Evolutionary conservation across 352 stramenopile species (phyloP).

Genomic region (Pythium pectinolyticum): DNA sequence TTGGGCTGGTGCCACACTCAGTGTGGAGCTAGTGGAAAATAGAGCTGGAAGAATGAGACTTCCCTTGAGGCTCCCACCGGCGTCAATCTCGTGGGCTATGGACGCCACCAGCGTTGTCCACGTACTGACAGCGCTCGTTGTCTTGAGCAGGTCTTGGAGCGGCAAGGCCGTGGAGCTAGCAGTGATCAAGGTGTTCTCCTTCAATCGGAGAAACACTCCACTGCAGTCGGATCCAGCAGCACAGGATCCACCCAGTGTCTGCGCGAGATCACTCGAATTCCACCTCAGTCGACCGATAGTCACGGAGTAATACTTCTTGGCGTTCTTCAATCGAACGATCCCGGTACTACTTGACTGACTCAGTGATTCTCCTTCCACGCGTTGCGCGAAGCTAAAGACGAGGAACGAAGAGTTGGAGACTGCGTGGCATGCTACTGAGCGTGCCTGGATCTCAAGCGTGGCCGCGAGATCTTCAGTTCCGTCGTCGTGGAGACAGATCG

Average conservation of each 20-base stretch:
- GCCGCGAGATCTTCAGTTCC: slow-evolving; percentile 16
- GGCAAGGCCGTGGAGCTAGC: background rate
- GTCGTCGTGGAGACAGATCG: slow-evolving; percentile 16
- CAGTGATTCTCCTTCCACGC: slow-evolving; percentile 20
- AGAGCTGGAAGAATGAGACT: slow-evolving; percentile 19
- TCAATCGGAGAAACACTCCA: slow-evolving; percentile 15
- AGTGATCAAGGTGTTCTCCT: background rate
- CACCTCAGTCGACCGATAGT: slow-evolving; percentile 21
- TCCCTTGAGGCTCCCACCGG: slow-evolving; percentile 12
- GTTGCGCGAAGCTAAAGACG: slow-evolving; percentile 27
- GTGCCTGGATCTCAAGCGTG: slow-evolving; percentile 2
- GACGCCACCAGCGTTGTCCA: slow-evolving; percentile 11
- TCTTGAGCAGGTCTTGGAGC: background rate
- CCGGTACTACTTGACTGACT: slow-evolving; percentile 16
- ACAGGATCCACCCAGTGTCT: background rate
- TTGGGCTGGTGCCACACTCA: slow-evolving; percentile 2
- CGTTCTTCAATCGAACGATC: slow-evolving; percentile 31
- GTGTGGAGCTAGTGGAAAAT: background rate
- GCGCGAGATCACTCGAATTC: background rate
- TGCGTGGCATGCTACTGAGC: background rate
- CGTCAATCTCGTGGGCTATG: slow-evolving; percentile 18
- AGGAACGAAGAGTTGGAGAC: slow-evolving; percentile 20
- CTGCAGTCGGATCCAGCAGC: background rate
- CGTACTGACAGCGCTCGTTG: background rate
- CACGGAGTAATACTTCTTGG: slow-evolving; percentile 24